Percentiles rank a stretch among this genome's conserved stretches.
phyloP scores from a whole-genome alignment of 192 early-diverging fungal species.

The Mortierella hygrophila region DNA sequence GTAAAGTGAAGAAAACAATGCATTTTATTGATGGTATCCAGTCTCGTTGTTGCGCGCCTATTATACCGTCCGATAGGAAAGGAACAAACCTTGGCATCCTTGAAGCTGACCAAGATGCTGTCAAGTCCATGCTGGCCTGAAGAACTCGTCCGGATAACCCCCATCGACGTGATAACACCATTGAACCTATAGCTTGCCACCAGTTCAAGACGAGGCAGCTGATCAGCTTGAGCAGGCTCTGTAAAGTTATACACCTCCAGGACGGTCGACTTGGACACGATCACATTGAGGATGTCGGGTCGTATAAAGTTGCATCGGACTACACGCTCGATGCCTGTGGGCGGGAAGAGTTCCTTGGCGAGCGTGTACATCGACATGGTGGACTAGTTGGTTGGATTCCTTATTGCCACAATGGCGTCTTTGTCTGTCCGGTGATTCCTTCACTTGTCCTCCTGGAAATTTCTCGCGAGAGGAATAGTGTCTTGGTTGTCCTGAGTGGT shows the following conservation, averaged over 20 bases:
- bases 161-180: slow-evolving; percentile 79
- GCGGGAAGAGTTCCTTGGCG: slow-evolving; percentile 71
- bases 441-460: background rate
- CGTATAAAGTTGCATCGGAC: slow-evolving; percentile 73
- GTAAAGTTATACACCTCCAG: slow-evolving; percentile 78
- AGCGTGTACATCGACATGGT: slow-evolving; percentile 65
- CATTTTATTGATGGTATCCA: slow-evolving; percentile 27
- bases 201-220: slow-evolving; percentile 69
- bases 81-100: slow-evolving; percentile 85
- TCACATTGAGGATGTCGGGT: slow-evolving; percentile 70
- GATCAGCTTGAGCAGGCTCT: slow-evolving; percentile 63
- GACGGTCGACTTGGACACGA: slow-evolving; percentile 73
- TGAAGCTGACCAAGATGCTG: slow-evolving; percentile 81
- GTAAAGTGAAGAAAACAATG: slow-evolving; percentile 15
- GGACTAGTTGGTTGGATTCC: background rate
- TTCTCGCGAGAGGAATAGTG: background rate
- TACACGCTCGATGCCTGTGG: slow-evolving; percentile 72
- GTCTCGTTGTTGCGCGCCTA: background rate
- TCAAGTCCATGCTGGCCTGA: slow-evolving; percentile 75
- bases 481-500: background rate
- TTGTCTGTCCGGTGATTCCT: background rate
- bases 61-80: background rate
- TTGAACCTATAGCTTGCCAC: slow-evolving; percentile 73
- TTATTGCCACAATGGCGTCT: background rate
- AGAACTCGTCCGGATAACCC: slow-evolving; percentile 75